These are phyloP conservation scores for Lasiosphaeriaceae sp. DNA, from an alignment of 495 filamentous ascomycete species.

Conservation along the genomic window DNA sequence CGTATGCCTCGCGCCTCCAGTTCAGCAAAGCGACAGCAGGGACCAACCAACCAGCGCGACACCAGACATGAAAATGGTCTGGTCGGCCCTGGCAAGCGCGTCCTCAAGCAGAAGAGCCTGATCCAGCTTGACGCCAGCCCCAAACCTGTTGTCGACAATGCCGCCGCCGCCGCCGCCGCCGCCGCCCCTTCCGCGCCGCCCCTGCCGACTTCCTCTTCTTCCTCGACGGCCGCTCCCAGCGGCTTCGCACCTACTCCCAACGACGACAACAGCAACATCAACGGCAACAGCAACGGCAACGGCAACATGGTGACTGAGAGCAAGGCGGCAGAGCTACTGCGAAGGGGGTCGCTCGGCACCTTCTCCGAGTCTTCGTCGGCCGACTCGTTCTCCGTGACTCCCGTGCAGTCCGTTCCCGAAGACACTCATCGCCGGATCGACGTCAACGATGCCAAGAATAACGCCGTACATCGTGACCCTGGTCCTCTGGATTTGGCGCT, in stretches of 20 bases:
- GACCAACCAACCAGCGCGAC: slow-evolving; percentile 64
- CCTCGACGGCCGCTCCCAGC: slow-evolving; percentile 32
- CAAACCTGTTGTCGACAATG: slow-evolving; percentile 26
- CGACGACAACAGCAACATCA: slow-evolving; percentile 17
- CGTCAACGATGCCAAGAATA: slow-evolving; percentile 64
- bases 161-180: slow-evolving; percentile 35
- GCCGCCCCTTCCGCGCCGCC: slow-evolving; percentile 22
- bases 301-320: slow-evolving; percentile 31
- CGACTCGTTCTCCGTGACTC: slow-evolving; percentile 37
- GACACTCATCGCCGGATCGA: slow-evolving; percentile 57
- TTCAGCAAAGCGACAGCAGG: slow-evolving; percentile 63
- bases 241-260: slow-evolving; percentile 31
- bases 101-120: slow-evolving; percentile 51
- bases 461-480: slow-evolving; percentile 55
- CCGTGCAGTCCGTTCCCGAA: slow-evolving; percentile 36
- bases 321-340: slow-evolving; percentile 35
- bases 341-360: slow-evolving; percentile 42
- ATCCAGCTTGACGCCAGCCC: slow-evolving; percentile 36
- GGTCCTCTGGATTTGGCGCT: slow-evolving; percentile 69
- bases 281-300: too few relatives aligned
- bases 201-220: too few relatives aligned
- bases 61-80: slow-evolving; percentile 85
- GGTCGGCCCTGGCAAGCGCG: slow-evolving; percentile 78
- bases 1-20: slow-evolving; percentile 69
- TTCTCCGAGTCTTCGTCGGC: slow-evolving; percentile 48